Percentiles rank a stretch among this genome's conserved stretches.
Conservation (phyloP, 305 asterid species). For the Fraxinus xanthoxyloides region DNA sequence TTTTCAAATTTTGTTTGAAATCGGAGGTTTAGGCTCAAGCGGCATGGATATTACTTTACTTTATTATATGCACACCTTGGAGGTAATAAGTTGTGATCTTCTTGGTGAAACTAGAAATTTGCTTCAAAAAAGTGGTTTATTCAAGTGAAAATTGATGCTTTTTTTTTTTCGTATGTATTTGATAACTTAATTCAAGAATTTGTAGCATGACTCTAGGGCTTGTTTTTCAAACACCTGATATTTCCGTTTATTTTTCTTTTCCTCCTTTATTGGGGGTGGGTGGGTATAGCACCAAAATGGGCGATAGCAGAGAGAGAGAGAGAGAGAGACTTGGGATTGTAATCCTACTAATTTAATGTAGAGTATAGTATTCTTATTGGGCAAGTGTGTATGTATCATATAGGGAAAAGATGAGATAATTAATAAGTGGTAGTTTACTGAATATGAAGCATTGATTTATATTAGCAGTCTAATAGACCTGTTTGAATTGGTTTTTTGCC, state of each 20-base stretch:
- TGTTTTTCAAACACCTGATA: not conserved
- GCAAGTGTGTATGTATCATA: not conserved
- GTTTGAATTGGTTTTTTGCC: not conserved
- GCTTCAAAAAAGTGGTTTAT: constrained; percentile 9
- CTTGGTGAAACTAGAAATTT: constrained; percentile 26
- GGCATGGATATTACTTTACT: not conserved
- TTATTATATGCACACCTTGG: not conserved
- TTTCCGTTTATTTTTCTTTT: not conserved
- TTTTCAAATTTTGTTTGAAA: not conserved
- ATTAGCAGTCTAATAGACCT: not conserved
- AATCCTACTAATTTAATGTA: not conserved
- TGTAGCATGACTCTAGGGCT: not conserved
- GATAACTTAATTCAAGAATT: not conserved
- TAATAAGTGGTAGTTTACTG: not conserved
- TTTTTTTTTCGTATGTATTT: not conserved
- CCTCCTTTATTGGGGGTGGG: not conserved
- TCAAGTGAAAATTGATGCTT: not conserved
- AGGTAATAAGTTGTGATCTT: constrained; percentile 31
- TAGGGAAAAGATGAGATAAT: not conserved
- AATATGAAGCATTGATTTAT: not conserved
- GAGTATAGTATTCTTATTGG: not conserved
- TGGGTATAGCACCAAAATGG: not conserved
- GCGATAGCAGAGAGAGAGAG: not conserved
- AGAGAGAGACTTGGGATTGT: not conserved
- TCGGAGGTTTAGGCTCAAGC: not conserved